A percentile compares a stretch with the other conserved stretches of the same genome.
phyloP scores from a whole-genome alignment of 176 grass and related monocot genomes.

The Tillandsia fasciculata region DNA sequence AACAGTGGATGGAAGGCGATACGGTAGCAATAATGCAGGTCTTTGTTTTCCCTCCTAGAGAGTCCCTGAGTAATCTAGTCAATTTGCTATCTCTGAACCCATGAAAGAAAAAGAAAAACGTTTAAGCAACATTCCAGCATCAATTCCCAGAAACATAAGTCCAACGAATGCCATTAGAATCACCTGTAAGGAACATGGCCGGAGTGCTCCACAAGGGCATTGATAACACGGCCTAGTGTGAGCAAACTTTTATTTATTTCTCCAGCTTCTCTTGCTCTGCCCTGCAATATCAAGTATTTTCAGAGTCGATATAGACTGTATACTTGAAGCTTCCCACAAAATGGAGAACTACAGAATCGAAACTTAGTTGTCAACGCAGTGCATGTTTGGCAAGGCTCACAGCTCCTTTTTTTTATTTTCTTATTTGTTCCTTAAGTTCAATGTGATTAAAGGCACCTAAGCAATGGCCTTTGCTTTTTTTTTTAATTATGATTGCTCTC shows the following conservation, averaged over 20 bases:
- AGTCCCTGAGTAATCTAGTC: slow-evolving; percentile 95
- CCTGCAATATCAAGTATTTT: slow-evolving; percentile 43
- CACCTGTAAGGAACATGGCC: slow-evolving; percentile 96
- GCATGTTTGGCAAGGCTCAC: no score
- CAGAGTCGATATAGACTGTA: background rate
- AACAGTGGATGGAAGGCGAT: slow-evolving; percentile 86
- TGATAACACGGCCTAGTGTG: slow-evolving; percentile 95
- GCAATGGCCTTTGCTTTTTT: no score
- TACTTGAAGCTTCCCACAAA: background rate
- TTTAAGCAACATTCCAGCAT: slow-evolving; percentile 3
- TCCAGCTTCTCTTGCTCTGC: slow-evolving; percentile 97
- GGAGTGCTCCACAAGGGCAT: slow-evolving; percentile 97
- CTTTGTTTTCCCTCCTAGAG: slow-evolving; percentile 96
- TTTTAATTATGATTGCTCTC: no score
- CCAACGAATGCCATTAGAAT: background rate
- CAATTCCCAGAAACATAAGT: slow-evolving; percentile 9
- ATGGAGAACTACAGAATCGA: background rate
- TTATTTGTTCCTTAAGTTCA: no score
- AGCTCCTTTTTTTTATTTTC: no score
- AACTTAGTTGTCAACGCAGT: background rate
- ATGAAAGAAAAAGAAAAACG: slow-evolving; percentile 17
- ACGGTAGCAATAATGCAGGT: slow-evolving; percentile 99
- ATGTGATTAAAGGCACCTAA: no score
- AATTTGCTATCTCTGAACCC: slow-evolving; percentile 95
- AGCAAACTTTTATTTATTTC: slow-evolving; percentile 99